Percentiles rank a stretch among this genome's conserved stretches.
These are phyloP conservation scores for Plasmodium vivax DNA, from an alignment of 169 alveolate genomes.

Conservation along the genomic window DNA sequence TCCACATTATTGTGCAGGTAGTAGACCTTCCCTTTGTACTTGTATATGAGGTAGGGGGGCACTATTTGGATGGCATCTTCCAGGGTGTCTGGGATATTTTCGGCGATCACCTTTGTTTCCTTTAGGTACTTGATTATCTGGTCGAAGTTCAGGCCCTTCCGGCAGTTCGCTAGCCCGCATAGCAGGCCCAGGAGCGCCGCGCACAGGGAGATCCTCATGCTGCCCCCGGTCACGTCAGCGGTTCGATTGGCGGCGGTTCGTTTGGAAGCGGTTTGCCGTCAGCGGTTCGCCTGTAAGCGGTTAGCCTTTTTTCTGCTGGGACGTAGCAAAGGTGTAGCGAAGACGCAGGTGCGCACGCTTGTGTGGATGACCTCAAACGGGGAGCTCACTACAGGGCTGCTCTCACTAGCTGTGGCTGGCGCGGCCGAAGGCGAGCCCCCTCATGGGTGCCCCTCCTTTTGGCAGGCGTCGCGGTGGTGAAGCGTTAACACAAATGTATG, in stretches of 20 bases:
- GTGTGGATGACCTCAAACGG: neutral
- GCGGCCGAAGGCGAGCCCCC: neutral
- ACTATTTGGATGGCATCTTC: conserved; percentile 10
- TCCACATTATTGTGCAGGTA: conserved; percentile 50
- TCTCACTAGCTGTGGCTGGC: neutral
- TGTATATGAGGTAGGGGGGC: conserved; percentile 55
- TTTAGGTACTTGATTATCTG: conserved; percentile 42
- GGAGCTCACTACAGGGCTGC: neutral
- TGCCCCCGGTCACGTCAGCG: neutral
- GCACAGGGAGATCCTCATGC: conserved; percentile 1
- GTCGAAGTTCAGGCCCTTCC: conserved; percentile 8
- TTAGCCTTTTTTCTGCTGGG: no score
- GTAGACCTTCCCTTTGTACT: conserved; percentile 32
- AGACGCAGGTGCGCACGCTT: neutral
- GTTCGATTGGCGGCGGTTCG: neutral
- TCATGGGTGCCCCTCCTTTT: neutral
- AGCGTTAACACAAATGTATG: neutral
- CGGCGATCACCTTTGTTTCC: conserved; percentile 26
- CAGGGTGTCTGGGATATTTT: conserved; percentile 17
- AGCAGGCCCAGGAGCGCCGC: neutral
- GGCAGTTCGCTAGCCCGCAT: neutral
- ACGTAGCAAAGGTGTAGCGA: neutral
- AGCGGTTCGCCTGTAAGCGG: neutral
- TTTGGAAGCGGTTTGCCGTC: no score
- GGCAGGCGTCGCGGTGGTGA: neutral